These are phyloP conservation scores for Pueraria montana DNA, from an alignment of 306 rosid species.

Conservation along the genomic window DNA sequence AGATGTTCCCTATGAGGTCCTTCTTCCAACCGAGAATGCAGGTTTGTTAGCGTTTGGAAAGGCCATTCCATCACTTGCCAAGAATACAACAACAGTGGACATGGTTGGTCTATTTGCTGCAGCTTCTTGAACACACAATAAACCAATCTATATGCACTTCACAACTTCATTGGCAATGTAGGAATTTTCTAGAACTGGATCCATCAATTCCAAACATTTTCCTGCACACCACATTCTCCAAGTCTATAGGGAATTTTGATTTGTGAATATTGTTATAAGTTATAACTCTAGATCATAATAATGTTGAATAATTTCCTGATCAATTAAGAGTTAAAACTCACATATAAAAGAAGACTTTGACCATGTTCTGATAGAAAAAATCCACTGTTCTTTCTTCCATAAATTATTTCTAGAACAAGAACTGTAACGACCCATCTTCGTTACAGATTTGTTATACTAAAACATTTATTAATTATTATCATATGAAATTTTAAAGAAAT, in stretches of 20 bases:
- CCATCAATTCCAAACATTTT: constrained; percentile 50
- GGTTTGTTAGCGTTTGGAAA: constrained; percentile 54
- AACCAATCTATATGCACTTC: constrained; percentile 54
- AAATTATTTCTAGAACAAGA: not conserved
- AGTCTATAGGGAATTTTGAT: constrained; percentile 40
- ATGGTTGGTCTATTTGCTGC: constrained; percentile 58
- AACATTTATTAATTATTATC: too few species aligned
- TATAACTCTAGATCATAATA: not conserved
- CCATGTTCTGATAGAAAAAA: not conserved
- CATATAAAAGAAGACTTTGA: constrained; percentile 11
- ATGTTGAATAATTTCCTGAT: not conserved
- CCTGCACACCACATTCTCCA: constrained; percentile 59
- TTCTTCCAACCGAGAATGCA: constrained; percentile 44
- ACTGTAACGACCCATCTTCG: too few species aligned
- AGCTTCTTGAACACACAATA: constrained; percentile 59
- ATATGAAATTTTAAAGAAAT: too few species aligned
- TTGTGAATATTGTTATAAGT: not conserved
- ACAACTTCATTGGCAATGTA: constrained; percentile 26
- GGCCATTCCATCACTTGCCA: constrained; percentile 44
- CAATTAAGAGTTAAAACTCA: not conserved
- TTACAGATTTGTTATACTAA: too few species aligned
- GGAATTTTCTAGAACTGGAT: constrained; percentile 45
- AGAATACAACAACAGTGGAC: constrained; percentile 48
- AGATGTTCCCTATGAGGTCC: not conserved
- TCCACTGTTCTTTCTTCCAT: constrained; percentile 5